Conservation (phyloP, 2,329 filamentous ascomycete genomes). For the Venturia oleaginea region DNA sequence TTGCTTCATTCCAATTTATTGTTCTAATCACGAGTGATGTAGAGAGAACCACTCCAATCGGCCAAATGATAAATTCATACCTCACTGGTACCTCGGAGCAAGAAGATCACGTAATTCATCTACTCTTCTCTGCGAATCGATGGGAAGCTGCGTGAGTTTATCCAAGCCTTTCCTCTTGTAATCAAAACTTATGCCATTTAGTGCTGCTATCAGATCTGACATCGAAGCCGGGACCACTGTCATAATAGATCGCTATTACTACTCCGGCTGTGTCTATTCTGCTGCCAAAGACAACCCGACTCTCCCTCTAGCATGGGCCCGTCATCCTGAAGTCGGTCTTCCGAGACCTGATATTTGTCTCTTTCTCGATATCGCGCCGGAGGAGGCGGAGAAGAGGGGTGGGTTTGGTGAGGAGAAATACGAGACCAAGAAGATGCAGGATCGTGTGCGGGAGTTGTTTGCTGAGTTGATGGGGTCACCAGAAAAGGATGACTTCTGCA, state of each 20-base stretch:
- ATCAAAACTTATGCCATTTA: conserved; percentile 7
- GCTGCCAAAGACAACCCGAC: conserved; percentile 71
- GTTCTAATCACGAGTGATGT: conserved; percentile 8
- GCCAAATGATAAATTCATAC: conserved; percentile 78
- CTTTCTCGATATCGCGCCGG: conserved; percentile 73
- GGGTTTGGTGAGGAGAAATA: conserved; percentile 87
- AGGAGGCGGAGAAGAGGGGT: conserved; percentile 64
- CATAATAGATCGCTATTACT: conserved; percentile 88
- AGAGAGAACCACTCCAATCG: conserved; percentile 79
- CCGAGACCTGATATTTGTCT: conserved; percentile 80
- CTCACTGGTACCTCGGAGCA: conserved; percentile 62
- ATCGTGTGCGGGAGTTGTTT: conserved; percentile 67
- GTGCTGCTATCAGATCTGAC: conserved; percentile 28
- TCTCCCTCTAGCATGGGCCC: conserved; percentile 69
- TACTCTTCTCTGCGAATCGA: conserved; percentile 82
- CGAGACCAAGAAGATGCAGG: conserved; percentile 76
- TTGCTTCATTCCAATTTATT: too few relatives aligned
- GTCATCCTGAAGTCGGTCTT: conserved; percentile 74
- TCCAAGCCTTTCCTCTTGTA: conserved; percentile 2
- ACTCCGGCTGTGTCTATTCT: conserved; percentile 87
- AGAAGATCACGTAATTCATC: conserved; percentile 82
- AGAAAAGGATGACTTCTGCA: conserved; percentile 43
- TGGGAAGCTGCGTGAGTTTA: conserved; percentile 56
- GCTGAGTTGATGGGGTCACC: conserved; percentile 40
- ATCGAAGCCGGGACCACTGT: conserved; percentile 63